A percentile compares a stretch with the other conserved stretches of the same genome.
These are phyloP conservation scores for Paecilomyces sp. DNA, from an alignment of 2,329 filamentous ascomycete genomes.

Conservation along the genomic window DNA sequence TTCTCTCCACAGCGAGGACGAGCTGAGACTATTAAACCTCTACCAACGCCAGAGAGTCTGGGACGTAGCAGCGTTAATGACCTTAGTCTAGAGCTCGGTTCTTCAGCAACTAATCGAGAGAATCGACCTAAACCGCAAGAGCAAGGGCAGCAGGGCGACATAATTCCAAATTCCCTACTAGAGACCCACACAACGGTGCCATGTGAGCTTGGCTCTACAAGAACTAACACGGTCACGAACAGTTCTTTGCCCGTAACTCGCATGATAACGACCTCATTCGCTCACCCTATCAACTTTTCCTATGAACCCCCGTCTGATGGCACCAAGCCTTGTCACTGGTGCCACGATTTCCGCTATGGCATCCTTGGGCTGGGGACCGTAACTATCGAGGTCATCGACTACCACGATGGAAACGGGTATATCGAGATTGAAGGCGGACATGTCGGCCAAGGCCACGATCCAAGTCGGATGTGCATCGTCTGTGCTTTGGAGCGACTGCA, in stretches of 20 bases:
- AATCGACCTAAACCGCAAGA: neutral
- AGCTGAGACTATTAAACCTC: neutral
- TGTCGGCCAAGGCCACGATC: constrained; percentile 17
- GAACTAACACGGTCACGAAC: neutral
- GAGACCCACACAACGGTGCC: neutral
- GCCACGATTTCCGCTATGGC: constrained; percentile 30
- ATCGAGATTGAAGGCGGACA: constrained; percentile 34
- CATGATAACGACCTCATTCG: constrained; percentile 29
- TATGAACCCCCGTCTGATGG: constrained; percentile 13
- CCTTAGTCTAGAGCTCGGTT: neutral
- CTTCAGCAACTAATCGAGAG: neutral
- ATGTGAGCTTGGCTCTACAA: neutral
- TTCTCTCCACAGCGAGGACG: neutral
- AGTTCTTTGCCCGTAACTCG: constrained; percentile 8
- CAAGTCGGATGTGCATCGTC: constrained; percentile 29
- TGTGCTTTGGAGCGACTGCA: constrained; percentile 28
- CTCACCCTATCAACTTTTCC: constrained; percentile 35
- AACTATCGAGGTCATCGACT: constrained; percentile 27
- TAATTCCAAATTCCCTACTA: neutral
- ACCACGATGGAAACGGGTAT: constrained; percentile 26
- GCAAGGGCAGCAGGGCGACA: neutral
- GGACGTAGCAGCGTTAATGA: constrained; percentile 4
- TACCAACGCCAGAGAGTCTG: neutral
- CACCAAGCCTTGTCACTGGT: constrained; percentile 33
- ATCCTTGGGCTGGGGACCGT: constrained; percentile 31